phyloP scores from a whole-genome alignment of 2,329 filamentous ascomycete genomes.

The Setomelanomma holmii region DNA sequence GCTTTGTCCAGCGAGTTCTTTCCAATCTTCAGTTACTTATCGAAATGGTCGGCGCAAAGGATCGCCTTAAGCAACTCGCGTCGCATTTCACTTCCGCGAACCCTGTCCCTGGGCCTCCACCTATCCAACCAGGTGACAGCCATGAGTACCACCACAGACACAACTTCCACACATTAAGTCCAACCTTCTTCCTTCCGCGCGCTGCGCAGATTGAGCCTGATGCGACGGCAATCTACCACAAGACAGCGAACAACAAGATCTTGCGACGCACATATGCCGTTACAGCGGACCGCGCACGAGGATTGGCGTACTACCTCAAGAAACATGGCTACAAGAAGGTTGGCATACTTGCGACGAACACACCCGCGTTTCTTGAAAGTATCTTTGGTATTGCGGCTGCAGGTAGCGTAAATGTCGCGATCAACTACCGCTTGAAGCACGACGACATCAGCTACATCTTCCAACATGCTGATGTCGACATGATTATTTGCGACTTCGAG shows the following conservation, averaged over 20 bases:
- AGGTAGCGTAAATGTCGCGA: constrained; percentile 76
- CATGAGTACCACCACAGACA: constrained; percentile 55
- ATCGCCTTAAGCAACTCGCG: constrained; percentile 46
- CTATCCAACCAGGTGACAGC: constrained; percentile 46
- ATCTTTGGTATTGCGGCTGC: constrained; percentile 88
- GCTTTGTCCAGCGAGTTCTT: neutral
- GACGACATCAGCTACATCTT: constrained; percentile 94
- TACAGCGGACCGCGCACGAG: constrained; percentile 83
- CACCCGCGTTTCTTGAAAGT: constrained; percentile 89
- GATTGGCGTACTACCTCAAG: constrained; percentile 85
- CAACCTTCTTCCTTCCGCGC: constrained; percentile 84
- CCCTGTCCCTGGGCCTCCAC: constrained; percentile 39
- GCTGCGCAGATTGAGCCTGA: constrained; percentile 88
- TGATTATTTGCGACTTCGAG: constrained; percentile 86
- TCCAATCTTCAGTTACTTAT: neutral
- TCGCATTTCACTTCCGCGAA: constrained; percentile 46
- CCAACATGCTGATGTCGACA: constrained; percentile 82
- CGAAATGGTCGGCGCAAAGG: constrained; percentile 19
- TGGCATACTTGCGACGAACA: constrained; percentile 89
- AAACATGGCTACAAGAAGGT: constrained; percentile 77
- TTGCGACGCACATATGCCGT: constrained; percentile 80
- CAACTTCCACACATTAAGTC: constrained; percentile 81
- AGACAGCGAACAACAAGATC: constrained; percentile 76
- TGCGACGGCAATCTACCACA: constrained; percentile 80
- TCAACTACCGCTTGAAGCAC: constrained; percentile 77